Percentiles rank a stretch among this genome's conserved stretches.
Conservation (phyloP, 148 eudicot genomes). For the Polygonum maritimum region DNA sequence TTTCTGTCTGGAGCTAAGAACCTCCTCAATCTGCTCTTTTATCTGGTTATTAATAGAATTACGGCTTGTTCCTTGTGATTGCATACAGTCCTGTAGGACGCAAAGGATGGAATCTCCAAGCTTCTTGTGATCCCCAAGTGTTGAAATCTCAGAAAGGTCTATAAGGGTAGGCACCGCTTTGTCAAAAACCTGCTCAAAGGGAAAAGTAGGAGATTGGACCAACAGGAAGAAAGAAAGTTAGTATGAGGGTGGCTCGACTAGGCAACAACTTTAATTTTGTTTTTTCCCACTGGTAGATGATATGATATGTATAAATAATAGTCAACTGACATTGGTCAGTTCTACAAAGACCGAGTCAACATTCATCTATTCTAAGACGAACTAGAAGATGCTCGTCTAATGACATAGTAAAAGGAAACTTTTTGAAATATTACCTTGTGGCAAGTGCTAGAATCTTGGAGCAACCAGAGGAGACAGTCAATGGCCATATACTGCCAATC, state of each 20-base stretch:
- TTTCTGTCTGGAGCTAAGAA: conserved; percentile 51
- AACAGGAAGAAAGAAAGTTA: background rate
- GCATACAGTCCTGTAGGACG: conserved; percentile 72
- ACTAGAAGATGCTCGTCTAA: background rate
- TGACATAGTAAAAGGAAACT: background rate
- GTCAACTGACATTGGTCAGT: background rate
- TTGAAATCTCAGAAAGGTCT: conserved; percentile 79
- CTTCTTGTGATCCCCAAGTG: conserved; percentile 80
- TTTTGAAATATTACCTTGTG: conserved; percentile 53
- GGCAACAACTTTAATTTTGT: background rate
- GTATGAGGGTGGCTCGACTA: background rate
- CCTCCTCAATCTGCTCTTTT: conserved; percentile 71
- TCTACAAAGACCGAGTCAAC: background rate
- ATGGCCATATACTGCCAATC: conserved; percentile 99
- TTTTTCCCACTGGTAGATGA: background rate
- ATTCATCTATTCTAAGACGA: background rate
- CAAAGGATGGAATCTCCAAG: conserved; percentile 84
- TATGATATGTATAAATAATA: background rate
- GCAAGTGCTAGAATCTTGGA: conserved; percentile 84
- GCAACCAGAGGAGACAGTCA: conserved; percentile 93
- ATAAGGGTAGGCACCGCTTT: conserved; percentile 72
- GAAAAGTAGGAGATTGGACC: background rate
- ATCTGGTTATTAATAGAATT: conserved; percentile 36
- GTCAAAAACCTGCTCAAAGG: conserved; percentile 58
- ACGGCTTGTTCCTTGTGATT: conserved; percentile 57